Base-by-base conservation (phyloP, 257 asterid genomes). In the Solanum sparsipilum region DNA sequence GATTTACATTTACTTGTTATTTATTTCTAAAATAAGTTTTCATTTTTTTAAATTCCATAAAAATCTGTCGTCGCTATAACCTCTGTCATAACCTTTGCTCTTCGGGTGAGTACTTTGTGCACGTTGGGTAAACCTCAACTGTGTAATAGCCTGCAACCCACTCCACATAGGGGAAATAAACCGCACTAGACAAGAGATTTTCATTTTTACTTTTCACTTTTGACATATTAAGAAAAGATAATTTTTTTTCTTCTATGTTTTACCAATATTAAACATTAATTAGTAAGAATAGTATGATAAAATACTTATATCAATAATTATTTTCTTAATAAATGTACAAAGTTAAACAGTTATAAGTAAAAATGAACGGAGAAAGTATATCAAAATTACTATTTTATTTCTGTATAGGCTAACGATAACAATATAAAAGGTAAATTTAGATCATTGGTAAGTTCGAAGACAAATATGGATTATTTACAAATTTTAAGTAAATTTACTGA, bases 51-150 rank as follows among this genome's bases (percentile, higher is more conserved):
- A 56, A 18, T 56, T 18, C 0, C 1, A 18, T 6, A 0, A 56
- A 18, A 56, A 18, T 56, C 0, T 0, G n/a, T 0, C 0, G 21
- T 15, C 8, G 0, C 0, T 48, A 48, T 48, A 48, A 48, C 7
- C 7, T 48, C 10, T 48, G 21, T 48, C 58, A 15, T 48, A 13
- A 3, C 8, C 3, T 15, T 7, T 48, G 8, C 60, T 5, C 1
- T 48, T 48, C 1, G 8, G 9, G 0, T 48, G 21, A 15, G 9
- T 48, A 48, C 21, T 48, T 48, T 15, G 21, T 48, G 58, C 8
- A 15, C 1, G 15, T 1, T 48, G 1, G 1, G 3, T 48, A 48
- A 15, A 48, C 1, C 58, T 48, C 3, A 2, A 48, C 8, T 48
- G 3, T 48, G 3, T 48, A 48, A 48, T 48, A 15, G 18, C 21